A percentile compares a stretch with the other conserved stretches of the same genome.
Conservation (phyloP, 2,329 filamentous ascomycete genomes). For the Phaeosphaeriaceae sp. region DNA sequence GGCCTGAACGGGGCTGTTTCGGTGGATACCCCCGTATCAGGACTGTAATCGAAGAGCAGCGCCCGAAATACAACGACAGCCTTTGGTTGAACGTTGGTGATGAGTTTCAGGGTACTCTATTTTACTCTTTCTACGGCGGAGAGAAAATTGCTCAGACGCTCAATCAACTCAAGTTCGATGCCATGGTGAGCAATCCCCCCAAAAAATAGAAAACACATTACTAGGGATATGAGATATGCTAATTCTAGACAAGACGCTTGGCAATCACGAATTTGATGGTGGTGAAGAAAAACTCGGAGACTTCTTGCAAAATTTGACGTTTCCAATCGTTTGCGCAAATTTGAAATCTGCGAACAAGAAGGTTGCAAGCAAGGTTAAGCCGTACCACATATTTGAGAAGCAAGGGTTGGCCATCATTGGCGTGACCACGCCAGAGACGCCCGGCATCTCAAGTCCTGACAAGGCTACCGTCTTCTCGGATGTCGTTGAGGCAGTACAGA, state of each 20-base stretch:
- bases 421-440: constrained; percentile 66
- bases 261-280: constrained; percentile 63
- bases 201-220: constrained; percentile 62
- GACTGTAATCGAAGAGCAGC: constrained; percentile 63
- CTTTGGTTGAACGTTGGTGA: constrained; percentile 71
- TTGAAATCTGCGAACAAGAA: constrained; percentile 65
- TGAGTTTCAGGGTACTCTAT: constrained; percentile 72
- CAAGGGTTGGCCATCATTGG: constrained; percentile 68
- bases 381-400: constrained; percentile 68
- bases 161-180: constrained; percentile 70
- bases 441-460: constrained; percentile 65
- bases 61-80: constrained; percentile 64
- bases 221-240: background rate
- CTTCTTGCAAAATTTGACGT: constrained; percentile 68
- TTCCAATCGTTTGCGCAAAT: constrained; percentile 69
- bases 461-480: constrained; percentile 65
- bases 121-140: constrained; percentile 70
- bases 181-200: constrained; percentile 63
- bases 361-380: constrained; percentile 68
- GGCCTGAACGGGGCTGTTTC: constrained; percentile 63
- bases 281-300: constrained; percentile 68
- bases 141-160: constrained; percentile 72
- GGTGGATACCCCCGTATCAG: constrained; percentile 71
- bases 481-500: constrained; percentile 64
- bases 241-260: constrained; percentile 1